phyloP scores from a whole-genome alignment of 2,329 filamentous ascomycete species.

The Coniochaeta hoffmannii region DNA sequence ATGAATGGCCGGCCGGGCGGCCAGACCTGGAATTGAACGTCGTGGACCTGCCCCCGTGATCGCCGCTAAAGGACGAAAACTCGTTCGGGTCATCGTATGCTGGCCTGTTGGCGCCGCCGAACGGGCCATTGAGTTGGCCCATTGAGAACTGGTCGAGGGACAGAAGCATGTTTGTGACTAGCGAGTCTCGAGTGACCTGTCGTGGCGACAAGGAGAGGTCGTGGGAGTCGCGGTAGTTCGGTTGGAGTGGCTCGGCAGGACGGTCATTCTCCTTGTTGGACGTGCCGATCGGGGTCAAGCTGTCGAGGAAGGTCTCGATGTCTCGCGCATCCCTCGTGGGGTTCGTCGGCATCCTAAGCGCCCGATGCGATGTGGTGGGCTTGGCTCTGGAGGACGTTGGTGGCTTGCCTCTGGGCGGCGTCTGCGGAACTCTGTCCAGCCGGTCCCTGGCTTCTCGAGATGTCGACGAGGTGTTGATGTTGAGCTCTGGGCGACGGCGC shows the following conservation, averaged over 20 bases:
- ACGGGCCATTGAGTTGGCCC: slow-evolving; percentile 28
- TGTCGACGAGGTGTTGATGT: slow-evolving; percentile 25
- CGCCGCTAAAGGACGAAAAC: slow-evolving; percentile 21
- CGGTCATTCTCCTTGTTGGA: slow-evolving; percentile 25
- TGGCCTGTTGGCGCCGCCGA: slow-evolving; percentile 16
- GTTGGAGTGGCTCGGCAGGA: slow-evolving; percentile 19
- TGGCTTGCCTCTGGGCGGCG: slow-evolving; percentile 19
- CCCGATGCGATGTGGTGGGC: slow-evolving; percentile 24
- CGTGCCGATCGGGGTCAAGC: slow-evolving; percentile 31
- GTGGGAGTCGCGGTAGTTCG: slow-evolving; percentile 59
- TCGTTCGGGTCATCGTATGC: slow-evolving; percentile 31
- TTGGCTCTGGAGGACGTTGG: slow-evolving; percentile 21
- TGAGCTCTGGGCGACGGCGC: slow-evolving; percentile 27
- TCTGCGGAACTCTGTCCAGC: slow-evolving; percentile 18
- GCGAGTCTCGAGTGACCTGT: slow-evolving; percentile 76
- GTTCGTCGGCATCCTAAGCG: slow-evolving; percentile 19
- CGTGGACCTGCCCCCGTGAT: slow-evolving; percentile 15
- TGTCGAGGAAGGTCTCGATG: slow-evolving; percentile 29
- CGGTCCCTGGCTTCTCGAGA: slow-evolving; percentile 7
- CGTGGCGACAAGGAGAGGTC: slow-evolving; percentile 75
- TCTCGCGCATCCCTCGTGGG: slow-evolving; percentile 19
- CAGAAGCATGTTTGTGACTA: slow-evolving; percentile 92
- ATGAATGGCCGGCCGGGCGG: slow-evolving; percentile 29
- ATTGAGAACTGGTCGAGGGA: slow-evolving; percentile 80
- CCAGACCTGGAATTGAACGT: slow-evolving; percentile 18